Evolutionary conservation across 2,329 filamentous ascomycete genomes (phyloP).

Genomic region (Botrytis fabae): DNA sequence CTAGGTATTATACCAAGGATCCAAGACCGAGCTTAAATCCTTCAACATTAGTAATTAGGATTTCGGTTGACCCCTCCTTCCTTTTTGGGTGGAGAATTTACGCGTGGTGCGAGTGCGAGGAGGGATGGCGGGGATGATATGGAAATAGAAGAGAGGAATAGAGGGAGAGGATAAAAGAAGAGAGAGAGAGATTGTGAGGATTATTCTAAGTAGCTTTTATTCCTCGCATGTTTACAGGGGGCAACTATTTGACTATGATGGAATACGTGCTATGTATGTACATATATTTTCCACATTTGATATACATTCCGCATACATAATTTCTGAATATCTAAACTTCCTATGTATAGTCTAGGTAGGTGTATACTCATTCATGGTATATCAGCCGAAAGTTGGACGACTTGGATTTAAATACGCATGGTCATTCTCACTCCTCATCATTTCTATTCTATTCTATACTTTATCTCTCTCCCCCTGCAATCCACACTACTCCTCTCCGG

Average conservation of each 20-base stretch:
- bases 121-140: too few relatives aligned
- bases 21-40: too few relatives aligned
- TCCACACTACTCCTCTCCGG: too few relatives aligned
- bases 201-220: background rate
- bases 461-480: background rate
- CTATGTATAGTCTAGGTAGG: too few relatives aligned
- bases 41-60: background rate
- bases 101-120: background rate
- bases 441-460: background rate
- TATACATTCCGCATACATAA: too few relatives aligned
- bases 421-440: background rate
- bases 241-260: background rate
- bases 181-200: background rate
- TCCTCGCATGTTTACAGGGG: background rate
- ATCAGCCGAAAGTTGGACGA: background rate
- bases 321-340: background rate
- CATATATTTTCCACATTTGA: background rate
- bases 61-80: background rate
- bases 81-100: background rate
- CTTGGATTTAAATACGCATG: background rate
- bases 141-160: too few relatives aligned
- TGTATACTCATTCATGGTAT: background rate
- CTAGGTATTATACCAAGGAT: too few relatives aligned
- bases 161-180: fast-evolving
- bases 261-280: background rate